Percentiles rank a stretch among this genome's conserved stretches.
phyloP scores from a whole-genome alignment of 257 asterid genomes.

The Eucommia ulmoides region DNA sequence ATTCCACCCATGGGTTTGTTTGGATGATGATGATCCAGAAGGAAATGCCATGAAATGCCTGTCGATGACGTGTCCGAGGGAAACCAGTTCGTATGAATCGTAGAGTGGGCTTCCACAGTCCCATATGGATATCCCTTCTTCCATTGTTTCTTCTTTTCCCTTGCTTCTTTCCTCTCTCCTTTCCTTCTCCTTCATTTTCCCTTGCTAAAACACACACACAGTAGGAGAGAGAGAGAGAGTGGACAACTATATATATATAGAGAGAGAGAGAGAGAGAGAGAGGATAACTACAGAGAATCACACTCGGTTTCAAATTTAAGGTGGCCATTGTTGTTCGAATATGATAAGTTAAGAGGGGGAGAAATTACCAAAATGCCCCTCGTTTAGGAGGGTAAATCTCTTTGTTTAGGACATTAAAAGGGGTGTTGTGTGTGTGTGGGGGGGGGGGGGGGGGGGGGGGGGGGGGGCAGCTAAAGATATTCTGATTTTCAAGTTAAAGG shows the following conservation, averaged over 20 bases:
- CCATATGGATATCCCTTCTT: conserved; percentile 21
- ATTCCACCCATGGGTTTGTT: background rate
- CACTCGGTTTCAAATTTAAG: background rate
- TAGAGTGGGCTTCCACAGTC: conserved; percentile 78
- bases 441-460: too few species aligned
- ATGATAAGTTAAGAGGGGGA: background rate
- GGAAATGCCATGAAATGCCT: conserved; percentile 37
- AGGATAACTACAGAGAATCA: conserved; percentile 4
- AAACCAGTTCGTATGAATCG: conserved; percentile 51
- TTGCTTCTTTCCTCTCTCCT: conserved; percentile 4
- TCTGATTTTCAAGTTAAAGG: too few species aligned
- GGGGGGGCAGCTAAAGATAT: too few species aligned
- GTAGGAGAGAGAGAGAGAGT: background rate
- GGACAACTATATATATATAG: too few species aligned
- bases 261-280: too few species aligned
- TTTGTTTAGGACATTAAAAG: background rate
- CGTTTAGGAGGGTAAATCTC: background rate
- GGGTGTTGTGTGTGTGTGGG: background rate
- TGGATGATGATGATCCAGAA: conserved; percentile 16
- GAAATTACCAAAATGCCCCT: background rate
- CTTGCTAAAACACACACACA: conserved; percentile 3
- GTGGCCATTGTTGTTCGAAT: background rate
- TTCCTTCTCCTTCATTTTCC: conserved; percentile 4
- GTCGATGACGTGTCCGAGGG: conserved; percentile 44
- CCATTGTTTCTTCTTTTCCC: conserved; percentile 2